Base-by-base conservation (phyloP, 257 asterid genomes). In the Voacanga thouarsii region DNA sequence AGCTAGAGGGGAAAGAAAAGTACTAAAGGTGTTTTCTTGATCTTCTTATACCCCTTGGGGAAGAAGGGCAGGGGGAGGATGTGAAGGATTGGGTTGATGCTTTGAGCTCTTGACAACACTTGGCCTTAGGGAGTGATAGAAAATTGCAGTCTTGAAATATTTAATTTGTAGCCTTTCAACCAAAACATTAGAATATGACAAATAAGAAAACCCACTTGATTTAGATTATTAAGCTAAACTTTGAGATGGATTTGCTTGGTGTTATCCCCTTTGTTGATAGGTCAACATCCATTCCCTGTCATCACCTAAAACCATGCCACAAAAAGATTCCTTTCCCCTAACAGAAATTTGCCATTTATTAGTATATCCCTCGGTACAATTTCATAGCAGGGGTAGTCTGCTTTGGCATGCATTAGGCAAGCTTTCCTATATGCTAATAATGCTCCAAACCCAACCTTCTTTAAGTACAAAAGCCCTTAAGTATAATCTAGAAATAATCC, bases 261-360 rank as follows among this genome's bases (percentile, higher is more conserved):
- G 76, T 83, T 85, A 85, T 83, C 87, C 82, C 65, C 33, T 85
- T 79, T 79, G 87, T 85, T 87, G 84, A 85, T 79, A 75, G 89
- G 90, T 87, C 89, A 83, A 78, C 89, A 85, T 87, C 90, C 83
- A 68, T 74, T 73, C 86, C 82, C 75, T 79, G 82, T 83, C 85
- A 83, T 71, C 86, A 81, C 86, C 87, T 85, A 82, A 85, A 85
- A 70, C 77, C 81, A 85, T 78, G 75, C 84, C 84, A 74, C 59
- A 71, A 64, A 63, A 74, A 77, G 79, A 87, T 84, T 83, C 81
- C 72, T 74, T 71, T 81, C 80, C 80, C 72, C 64, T 72, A 55
- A 74, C 24, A 70, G 50, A 81, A 51, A 43, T 75, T 69, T 64
- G 15, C 66, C 39, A 45, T 78, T 84, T 60, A 72, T 26, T 79